These are phyloP conservation scores for Mollisia scopiformis DNA, from an alignment of 2,329 filamentous ascomycete species.

Conservation along the genomic window DNA sequence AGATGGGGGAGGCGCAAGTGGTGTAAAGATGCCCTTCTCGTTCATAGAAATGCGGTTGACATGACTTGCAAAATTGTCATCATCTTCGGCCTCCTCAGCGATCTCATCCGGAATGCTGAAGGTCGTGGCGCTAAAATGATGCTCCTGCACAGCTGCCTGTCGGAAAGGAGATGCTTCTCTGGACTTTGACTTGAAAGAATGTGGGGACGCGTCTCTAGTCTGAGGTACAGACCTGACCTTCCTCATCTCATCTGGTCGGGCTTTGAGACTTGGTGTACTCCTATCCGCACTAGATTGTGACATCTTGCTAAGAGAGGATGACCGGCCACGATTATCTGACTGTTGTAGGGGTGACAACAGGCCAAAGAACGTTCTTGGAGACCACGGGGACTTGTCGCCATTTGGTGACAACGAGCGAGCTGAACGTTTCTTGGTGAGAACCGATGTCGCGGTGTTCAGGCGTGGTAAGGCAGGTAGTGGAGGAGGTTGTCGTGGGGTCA, in stretches of 20 bases:
- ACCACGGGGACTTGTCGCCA: constrained; percentile 32
- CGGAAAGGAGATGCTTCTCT: constrained; percentile 52
- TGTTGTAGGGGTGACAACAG: constrained; percentile 24
- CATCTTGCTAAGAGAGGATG: constrained; percentile 23
- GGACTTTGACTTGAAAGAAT: constrained; percentile 20
- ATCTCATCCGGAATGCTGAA: constrained; percentile 50
- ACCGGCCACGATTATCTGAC: constrained; percentile 27
- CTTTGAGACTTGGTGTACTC: constrained; percentile 15
- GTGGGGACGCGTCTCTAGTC: constrained; percentile 26
- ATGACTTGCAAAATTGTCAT: constrained; percentile 62
- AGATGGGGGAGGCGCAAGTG: constrained; percentile 32
- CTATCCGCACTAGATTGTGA: constrained; percentile 10
- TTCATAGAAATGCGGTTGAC: constrained; percentile 21
- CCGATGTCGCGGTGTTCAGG: constrained; percentile 46
- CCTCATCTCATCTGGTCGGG: constrained; percentile 8
- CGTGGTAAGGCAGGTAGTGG: constrained; percentile 49
- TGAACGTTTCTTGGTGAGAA: constrained; percentile 32
- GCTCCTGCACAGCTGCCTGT: constrained; percentile 40
- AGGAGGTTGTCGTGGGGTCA: constrained; percentile 65
- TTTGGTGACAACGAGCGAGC: constrained; percentile 33
- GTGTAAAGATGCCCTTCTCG: constrained; percentile 28
- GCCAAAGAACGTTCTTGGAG: constrained; percentile 33
- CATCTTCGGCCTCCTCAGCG: constrained; percentile 55
- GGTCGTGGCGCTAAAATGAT: constrained; percentile 31
- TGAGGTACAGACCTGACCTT: constrained; percentile 21